Conservation (phyloP, 176 grass and related monocot species). For the Bromus sterilis region DNA sequence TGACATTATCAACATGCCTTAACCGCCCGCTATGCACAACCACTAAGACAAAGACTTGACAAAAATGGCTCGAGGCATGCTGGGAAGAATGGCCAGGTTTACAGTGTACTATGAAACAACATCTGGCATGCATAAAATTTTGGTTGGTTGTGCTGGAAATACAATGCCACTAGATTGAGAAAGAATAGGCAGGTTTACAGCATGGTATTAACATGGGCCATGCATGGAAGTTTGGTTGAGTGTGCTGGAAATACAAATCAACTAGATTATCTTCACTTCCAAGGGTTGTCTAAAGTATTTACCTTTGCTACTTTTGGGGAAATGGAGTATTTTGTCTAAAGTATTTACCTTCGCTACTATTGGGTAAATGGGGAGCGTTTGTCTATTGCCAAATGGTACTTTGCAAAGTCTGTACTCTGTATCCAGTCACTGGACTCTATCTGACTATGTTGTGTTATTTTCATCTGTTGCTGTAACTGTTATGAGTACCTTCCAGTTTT, state of each 20-base stretch:
- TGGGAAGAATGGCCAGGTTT: not conserved
- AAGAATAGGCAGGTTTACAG: not conserved
- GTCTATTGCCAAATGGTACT: not conserved
- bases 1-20: too few species aligned
- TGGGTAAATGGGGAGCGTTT: not conserved
- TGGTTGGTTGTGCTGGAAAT: not conserved
- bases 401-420: not conserved
- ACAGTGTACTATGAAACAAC: not conserved
- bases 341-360: not conserved
- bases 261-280: not conserved
- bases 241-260: not conserved
- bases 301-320: too few species aligned
- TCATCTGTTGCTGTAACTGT: not conserved
- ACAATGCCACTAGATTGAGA: not conserved
- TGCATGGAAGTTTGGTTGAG: not conserved
- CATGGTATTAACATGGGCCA: not conserved
- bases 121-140: not conserved
- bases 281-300: not conserved
- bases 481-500: not conserved
- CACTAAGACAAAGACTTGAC: too few species aligned
- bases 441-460: not conserved
- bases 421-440: not conserved
- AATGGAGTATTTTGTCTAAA: not conserved
- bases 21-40: too few species aligned
- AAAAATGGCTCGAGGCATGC: not conserved